Evolutionary conservation across 2,329 filamentous ascomycete genomes (phyloP), one percentile per base, ranked within the genome.

Genomic region (Clonostachys rosea): DNA sequence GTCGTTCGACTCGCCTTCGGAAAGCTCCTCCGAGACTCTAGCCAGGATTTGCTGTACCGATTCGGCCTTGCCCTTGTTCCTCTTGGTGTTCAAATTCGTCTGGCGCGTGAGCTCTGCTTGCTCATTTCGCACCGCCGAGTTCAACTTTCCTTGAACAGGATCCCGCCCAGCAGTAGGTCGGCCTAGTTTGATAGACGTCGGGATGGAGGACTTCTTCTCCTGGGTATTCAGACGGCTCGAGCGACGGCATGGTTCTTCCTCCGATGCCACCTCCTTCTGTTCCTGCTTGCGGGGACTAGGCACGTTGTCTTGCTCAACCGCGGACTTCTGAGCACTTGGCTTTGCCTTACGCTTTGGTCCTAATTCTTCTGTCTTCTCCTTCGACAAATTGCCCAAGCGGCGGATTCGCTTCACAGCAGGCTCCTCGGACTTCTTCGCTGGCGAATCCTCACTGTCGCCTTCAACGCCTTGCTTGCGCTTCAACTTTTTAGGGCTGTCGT

Each of bases 31-130:
- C 17, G 36, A 39, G 46, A 56, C 50, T 52, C 54, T 62, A 51
- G 60, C 65, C 42, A 68, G 53, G 43, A 65, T 53, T 41, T 66
- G 56, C 30, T 61, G 56, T 14, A 66, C 63, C 45, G 62, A 62
- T 55, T 65, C 62, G 14, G 65, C 58, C 40, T 59, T 56, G 18
- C 63, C 64, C 57, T 54, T 65, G 53, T 68, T 68, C 50, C 51
- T 60, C 47, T 52, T 56, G 44, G 65, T 68, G 50, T 68, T 68
- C 44, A 50, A 47, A 18, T 60, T 59, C 7, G 65, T 68, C 52
- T 63, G 60, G 34, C 59, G 54, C 5, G 54, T 59, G 44, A 65
- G 47, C 37, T 66, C 62, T 40, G 65, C 61, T 42, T 66, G 60
- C 40, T 61, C 58, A 39, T 50, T 61, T 17, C 60, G 59, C 24